Base-by-base conservation (phyloP, 2,329 filamentous ascomycete species). In the Colletotrichum limetticola region DNA sequence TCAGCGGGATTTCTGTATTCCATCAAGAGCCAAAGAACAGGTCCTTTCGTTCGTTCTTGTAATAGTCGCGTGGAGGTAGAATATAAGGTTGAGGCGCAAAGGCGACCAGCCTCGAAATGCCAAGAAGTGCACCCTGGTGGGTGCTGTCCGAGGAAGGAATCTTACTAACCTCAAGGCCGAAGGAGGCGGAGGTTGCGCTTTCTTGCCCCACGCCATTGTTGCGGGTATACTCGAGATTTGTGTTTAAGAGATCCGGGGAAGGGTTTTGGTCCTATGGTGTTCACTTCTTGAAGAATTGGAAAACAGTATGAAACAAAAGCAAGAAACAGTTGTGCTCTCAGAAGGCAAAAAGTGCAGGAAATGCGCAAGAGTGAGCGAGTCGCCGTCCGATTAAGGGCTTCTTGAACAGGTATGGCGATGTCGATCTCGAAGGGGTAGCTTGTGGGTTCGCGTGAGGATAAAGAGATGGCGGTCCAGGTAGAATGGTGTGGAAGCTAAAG, bases 141-240 rank as follows among this genome's bases (percentile, higher is more conserved):
- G 19, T 26, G 24, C n/a, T 26, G 24, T 28, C 14, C 24, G 2
- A 11, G 16, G 55, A 46, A 46, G 35, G 55, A 22, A 52, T 30
- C 16, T 28, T 5, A 55, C 71, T 67, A 22, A 72, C 71, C 68
- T 67, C 9, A 74, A 53, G 14, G 71, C 66, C 24, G 71, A 74
- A 46, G 71, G 63, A 22, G 65, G 61, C 4, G 71, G 37, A 57
- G 71, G 68, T 16, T 59, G 61, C 28, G 46, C 46, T 66, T 72
- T 74, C 57, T 71, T 74, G 30, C 71, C 71, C 71, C 71, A 74
- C 22, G 68, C 71, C 71, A 74, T 74, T 30, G 11, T 63, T 58
- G 61, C 46, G 60, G 28, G 28, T 71, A 4, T 35, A 52, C 24
- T 8, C n/a, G 5, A 6, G 22, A 52, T 30, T 24, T 16, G 28